Percentiles rank a stretch among this genome's conserved stretches.
Evolutionary conservation across 2,329 filamentous ascomycete species (phyloP).

Genomic region (Dothiorella sarmentorum): DNA sequence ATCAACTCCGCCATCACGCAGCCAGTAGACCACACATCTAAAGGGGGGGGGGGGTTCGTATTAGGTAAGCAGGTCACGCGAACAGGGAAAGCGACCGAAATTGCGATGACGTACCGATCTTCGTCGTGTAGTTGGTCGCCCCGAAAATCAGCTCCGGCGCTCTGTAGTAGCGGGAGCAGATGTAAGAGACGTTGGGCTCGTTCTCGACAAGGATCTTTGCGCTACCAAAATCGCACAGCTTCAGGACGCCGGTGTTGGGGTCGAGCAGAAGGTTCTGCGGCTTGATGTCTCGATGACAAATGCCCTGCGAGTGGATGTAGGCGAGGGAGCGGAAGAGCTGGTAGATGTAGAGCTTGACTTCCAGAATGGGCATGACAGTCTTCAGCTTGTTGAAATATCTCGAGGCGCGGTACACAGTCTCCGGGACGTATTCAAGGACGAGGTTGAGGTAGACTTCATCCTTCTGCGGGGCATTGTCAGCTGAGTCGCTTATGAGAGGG

Average conservation of each 20-base stretch:
- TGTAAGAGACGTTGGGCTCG: conserved; percentile 98
- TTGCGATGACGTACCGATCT: conserved; percentile 73
- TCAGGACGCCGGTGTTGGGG: conserved; percentile 84
- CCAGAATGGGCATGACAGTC: conserved; percentile 97
- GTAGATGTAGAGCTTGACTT: conserved; percentile 99
- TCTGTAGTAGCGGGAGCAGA: conserved; percentile 98
- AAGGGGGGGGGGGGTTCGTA: background rate
- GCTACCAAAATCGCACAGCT: conserved; percentile 98
- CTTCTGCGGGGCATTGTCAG: conserved; percentile 48
- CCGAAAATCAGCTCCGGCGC: conserved; percentile 98
- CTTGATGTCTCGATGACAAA: conserved; percentile 99
- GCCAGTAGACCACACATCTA: conserved; percentile 98
- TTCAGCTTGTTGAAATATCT: conserved; percentile 99
- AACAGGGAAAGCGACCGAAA: conserved; percentile 9
- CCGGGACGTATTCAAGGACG: conserved; percentile 95
- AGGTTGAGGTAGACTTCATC: conserved; percentile 99
- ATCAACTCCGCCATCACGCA: conserved; percentile 99
- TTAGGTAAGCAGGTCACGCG: conserved; percentile 24
- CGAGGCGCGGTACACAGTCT: conserved; percentile 96
- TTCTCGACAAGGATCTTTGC: conserved; percentile 98
- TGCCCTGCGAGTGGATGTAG: conserved; percentile 98
- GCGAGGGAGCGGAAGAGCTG: conserved; percentile 97
- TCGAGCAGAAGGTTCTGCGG: conserved; percentile 96
- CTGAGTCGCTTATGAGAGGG: conserved; percentile 18
- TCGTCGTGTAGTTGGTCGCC: conserved; percentile 98